phyloP scores from a whole-genome alignment of 768 basidiomycete genomes.

The Cystobasidium onofrii region DNA sequence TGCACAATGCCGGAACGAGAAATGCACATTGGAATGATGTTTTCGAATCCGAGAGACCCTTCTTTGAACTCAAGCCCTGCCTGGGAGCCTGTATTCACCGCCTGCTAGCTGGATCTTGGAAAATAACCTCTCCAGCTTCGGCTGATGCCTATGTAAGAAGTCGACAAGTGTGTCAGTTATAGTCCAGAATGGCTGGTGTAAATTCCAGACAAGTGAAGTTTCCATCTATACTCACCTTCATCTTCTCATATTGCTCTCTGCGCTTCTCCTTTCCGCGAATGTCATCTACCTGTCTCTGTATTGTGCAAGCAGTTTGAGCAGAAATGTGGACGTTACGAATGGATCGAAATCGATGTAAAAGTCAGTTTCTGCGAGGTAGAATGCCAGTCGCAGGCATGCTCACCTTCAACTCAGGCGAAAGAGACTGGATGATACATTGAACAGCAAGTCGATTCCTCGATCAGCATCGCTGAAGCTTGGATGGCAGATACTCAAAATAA shows the following conservation, averaged over 20 bases:
- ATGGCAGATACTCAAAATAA: no score
- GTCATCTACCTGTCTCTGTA: conserved; percentile 23
- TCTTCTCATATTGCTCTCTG: conserved; percentile 2
- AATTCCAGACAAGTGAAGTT: not conserved
- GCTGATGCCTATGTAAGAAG: conserved; percentile 1
- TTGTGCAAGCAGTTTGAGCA: not conserved
- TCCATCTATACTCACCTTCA: conserved; percentile 9
- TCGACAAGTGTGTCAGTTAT: not conserved
- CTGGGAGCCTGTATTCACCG: not conserved
- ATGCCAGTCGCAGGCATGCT: not conserved
- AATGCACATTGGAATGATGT: no score
- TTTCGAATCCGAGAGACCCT: no score
- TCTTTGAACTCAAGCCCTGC: no score
- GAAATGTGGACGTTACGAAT: no score
- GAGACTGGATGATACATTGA: not conserved
- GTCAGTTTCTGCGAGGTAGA: no score
- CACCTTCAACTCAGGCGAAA: conserved; percentile 24
- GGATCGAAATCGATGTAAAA: no score
- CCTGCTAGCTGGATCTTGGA: conserved; percentile 2
- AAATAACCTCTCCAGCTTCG: conserved; percentile 23
- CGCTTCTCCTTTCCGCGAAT: not conserved
- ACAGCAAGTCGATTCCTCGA: not conserved
- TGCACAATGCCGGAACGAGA: no score
- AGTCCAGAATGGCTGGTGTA: not conserved
- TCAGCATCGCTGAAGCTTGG: conserved; percentile 21